A percentile compares a stretch with the other conserved stretches of the same genome.
Evolutionary conservation across 2,329 filamentous ascomycete species (phyloP).

Genomic region (Dactylellina haptotyla): DNA sequence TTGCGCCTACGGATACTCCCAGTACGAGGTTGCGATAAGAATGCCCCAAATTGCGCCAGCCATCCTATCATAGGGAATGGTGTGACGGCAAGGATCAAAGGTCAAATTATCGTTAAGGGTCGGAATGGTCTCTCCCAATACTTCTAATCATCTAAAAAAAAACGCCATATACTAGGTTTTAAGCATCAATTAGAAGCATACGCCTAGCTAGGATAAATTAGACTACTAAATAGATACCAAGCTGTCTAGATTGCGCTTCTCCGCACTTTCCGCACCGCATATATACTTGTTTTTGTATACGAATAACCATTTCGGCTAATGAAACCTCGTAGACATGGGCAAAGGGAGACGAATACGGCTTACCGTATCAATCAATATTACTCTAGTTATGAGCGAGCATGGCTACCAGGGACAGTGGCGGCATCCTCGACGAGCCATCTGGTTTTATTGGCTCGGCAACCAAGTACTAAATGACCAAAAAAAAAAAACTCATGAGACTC

Average conservation of each 20-base stretch:
- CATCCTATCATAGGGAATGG: constrained; percentile 25
- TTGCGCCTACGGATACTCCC: constrained; percentile 26
- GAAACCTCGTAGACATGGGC: constrained; percentile 38
- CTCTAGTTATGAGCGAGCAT: constrained; percentile 20
- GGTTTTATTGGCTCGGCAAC: too few relatives aligned
- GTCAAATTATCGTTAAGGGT: neutral
- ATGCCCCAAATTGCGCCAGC: constrained; percentile 32
- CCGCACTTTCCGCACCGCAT: neutral
- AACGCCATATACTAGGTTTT: neutral
- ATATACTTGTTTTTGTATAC: constrained; percentile 2
- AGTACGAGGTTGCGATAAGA: constrained; percentile 34
- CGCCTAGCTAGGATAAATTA: neutral
- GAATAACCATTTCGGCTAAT: constrained; percentile 40
- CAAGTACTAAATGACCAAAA: too few relatives aligned
- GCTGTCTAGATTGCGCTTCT: constrained; percentile 6
- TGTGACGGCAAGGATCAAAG: constrained; percentile 35
- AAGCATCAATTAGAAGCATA: too few relatives aligned
- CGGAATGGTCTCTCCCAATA: neutral
- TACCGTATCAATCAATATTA: constrained; percentile 40
- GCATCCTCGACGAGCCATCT: too few relatives aligned
- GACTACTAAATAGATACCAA: neutral
- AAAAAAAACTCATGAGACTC: constrained; percentile 32
- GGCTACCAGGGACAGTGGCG: constrained; percentile 9
- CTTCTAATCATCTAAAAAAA: neutral
- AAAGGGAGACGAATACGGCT: constrained; percentile 32